Conservation (phyloP, 495 filamentous ascomycete genomes). For the Trichoderma virens region DNA sequence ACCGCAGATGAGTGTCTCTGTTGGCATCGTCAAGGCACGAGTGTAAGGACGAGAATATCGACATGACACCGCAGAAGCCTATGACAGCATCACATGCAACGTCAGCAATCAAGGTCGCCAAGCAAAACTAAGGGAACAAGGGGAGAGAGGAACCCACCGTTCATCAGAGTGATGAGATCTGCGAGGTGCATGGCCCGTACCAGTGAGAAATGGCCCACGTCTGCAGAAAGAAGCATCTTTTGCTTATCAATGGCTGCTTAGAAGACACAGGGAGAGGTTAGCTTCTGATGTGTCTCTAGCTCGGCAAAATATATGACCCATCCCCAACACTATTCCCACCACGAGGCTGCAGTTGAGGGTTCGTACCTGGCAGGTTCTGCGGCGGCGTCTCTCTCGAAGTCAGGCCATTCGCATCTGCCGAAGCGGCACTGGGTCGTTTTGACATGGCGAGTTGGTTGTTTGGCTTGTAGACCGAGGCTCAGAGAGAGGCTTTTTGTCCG, state of each 20-base stretch:
- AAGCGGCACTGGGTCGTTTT: slow-evolving; percentile 37
- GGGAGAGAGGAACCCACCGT: slow-evolving; percentile 50
- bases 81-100: not conserved
- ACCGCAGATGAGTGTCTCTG: slow-evolving; percentile 60
- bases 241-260: slow-evolving; percentile 55
- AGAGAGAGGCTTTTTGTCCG: not conserved
- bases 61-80: slow-evolving; percentile 84
- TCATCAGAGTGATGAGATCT: slow-evolving; percentile 90
- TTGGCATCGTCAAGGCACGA: slow-evolving; percentile 75
- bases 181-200: slow-evolving; percentile 83
- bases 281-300: not conserved
- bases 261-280: slow-evolving; percentile 14
- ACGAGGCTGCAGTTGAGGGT: not conserved
- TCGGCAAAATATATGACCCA: too few relatives aligned
- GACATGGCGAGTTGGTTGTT: slow-evolving; percentile 31
- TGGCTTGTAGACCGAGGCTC: not conserved
- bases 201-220: slow-evolving; percentile 63
- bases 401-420: slow-evolving; percentile 26
- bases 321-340: too few relatives aligned
- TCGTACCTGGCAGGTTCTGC: slow-evolving; percentile 10
- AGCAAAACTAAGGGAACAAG: not conserved
- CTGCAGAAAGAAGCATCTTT: slow-evolving; percentile 67
- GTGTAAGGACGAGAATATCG: slow-evolving; percentile 89
- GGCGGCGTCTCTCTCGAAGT: slow-evolving; percentile 23
- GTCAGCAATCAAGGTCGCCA: not conserved